Base-by-base conservation (phyloP, 257 asterid species). In the Oldenlandia corymbosa region DNA sequence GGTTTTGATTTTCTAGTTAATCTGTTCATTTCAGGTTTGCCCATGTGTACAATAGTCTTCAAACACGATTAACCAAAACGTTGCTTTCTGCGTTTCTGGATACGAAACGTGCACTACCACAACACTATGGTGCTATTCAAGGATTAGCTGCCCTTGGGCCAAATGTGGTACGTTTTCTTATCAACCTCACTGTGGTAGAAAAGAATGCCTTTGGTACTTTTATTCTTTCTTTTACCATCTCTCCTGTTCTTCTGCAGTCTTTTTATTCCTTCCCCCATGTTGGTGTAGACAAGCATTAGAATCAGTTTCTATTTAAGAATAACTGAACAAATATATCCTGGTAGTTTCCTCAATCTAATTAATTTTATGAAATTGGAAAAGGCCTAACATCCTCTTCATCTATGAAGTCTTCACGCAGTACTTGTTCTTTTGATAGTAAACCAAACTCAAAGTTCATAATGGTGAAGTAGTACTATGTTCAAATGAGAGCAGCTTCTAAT, bases 121-220 rank as follows among this genome's bases (percentile, higher is more conserved):
- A 92, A 75, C 99, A 88, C 79, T 92, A 83, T 80, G 99, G 99
- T 66, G 99, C 96, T 67, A 83, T 92, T 69, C 97, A 89, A 75
- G 99, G 98, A 68, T 81, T 92, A 72, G 86, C 93, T 55, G 79
- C 96, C 70, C 88, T 92, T 48, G 99, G 99, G 58, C 84, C 97
- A 59, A 85, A 81, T 69, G 95, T 92, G 99, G 98, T 92, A 85
- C 53, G 36, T 65, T 41, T 64, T 58, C 43, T 60, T 48, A 18
- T 39, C 39, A 48, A n/a, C 39, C 20, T 53, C 52, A 21, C 26
- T 65, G 62, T 10, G 48, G 32, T n/a, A 24, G 53, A 39, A 30
- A 52, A 50, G 13, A 16, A 37, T 37, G 7, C 6, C 26, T 5
- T 51, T 23, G n/a, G n/a, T n/a, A n/a, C n/a, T n/a, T n/a, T n/a